Evolutionary conservation across 1,284 basidiomycete genomes (phyloP), one percentile per base, ranked within the genome.

Genomic region (Fomitopsis palustris): DNA sequence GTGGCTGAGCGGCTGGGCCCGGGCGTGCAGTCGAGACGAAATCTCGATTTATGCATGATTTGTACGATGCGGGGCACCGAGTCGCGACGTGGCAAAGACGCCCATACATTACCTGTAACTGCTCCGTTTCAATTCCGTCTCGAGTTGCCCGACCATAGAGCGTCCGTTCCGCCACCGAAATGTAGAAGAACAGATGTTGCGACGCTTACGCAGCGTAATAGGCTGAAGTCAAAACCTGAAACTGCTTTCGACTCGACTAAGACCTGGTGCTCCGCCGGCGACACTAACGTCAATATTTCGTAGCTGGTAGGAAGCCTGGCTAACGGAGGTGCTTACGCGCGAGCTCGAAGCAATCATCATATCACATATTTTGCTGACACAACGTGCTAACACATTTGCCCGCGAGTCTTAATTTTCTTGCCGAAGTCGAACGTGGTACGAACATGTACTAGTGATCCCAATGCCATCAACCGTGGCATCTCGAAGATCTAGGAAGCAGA

Each of bases 401-500:
- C 31, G 49, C 29, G 49, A 51, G 29, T 51, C 12, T 33, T 51
- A 17, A 27, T 51, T 51, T 45, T n/a, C 49, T 51, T 52, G n/a
- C 49, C 33, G 49, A 37, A 35, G 25, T 35, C 33, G n/a, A 51
- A 31, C 31, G 33, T 51, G n/a, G 16, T 21, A 33, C 29, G 2
- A n/a, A n/a, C 33, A 52, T 17, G 31, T 21, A 43, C 41, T 19
- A 25, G 45, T 19, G 41, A 21, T 43, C 17, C 16, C 9, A 43
- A 43, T 9, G 47, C 47, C 29, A 51, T 51, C 47, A 33, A 9
- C 29, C 47, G 47, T 14, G 27, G 21, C 29, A 33, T 52, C 31
- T 52, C 49, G 49, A 52, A 52, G 49, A 52, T 37, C 49, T 52
- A 7, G 35, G 31, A 33, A 35, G 49, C 31, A 52, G 49, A 52